phyloP scores from a whole-genome alignment of 176 grass and related monocot genomes.

The Avena eriantha region DNA sequence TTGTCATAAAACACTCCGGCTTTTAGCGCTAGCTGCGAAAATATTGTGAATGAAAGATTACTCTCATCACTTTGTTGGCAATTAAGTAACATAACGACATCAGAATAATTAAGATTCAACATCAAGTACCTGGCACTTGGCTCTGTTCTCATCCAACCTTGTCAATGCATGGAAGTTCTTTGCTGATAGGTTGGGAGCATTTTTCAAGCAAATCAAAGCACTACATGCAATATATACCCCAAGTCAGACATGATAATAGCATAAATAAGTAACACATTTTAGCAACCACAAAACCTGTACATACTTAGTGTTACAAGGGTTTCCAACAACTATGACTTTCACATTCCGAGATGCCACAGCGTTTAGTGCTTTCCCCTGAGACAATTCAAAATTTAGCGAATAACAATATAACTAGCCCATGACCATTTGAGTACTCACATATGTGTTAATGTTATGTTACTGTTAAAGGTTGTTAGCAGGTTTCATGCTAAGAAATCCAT shows the following conservation, averaged over 20 bases:
- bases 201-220: conserved; percentile 96
- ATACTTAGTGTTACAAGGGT: conserved; percentile 99
- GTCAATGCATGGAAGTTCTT: conserved; percentile 95
- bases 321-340: conserved; percentile 91
- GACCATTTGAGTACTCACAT: neutral
- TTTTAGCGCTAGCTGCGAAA: conserved; percentile 86
- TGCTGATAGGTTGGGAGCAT: conserved; percentile 82
- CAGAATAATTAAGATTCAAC: neutral
- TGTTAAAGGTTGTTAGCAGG: neutral
- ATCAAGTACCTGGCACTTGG: conserved; percentile 88
- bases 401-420: conserved; percentile 14
- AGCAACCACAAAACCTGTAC: neutral
- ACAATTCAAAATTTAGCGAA: conserved; percentile 48
- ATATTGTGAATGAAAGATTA: conserved; percentile 5
- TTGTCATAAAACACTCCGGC: conserved; percentile 98
- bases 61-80: conserved; percentile 31
- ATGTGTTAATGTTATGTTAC: neutral
- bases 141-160: conserved; percentile 97
- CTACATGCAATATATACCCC: conserved; percentile 43
- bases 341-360: conserved; percentile 84
- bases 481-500: neutral
- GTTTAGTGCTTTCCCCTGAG: conserved; percentile 96
- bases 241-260: conserved; percentile 36
- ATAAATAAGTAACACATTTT: conserved; percentile 21
- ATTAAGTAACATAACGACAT: conserved; percentile 29